phyloP scores from a whole-genome alignment of 768 basidiomycete genomes.

The Gautieria morchelliformis region DNA sequence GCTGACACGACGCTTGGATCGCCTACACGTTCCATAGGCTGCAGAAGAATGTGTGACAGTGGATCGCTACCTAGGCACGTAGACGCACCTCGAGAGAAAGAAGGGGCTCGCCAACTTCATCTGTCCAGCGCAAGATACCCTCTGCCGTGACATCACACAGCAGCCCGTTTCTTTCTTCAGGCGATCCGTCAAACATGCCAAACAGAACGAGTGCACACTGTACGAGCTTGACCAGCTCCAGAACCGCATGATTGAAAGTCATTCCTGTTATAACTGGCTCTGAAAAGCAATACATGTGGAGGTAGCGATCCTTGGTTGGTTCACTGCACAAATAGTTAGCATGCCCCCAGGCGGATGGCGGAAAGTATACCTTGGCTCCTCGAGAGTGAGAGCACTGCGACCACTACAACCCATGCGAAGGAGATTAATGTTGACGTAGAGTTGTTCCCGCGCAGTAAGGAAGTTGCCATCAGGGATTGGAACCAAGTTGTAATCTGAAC shows the following conservation, averaged over 20 bases:
- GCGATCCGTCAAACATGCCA: slow-evolving; percentile 42
- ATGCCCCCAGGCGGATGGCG: background rate
- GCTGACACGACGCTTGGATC: slow-evolving; percentile 67
- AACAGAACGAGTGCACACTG: slow-evolving; percentile 66
- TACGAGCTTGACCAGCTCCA: slow-evolving; percentile 67
- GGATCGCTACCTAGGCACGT: background rate
- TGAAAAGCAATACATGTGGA: slow-evolving; percentile 53
- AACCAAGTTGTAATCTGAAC: slow-evolving; percentile 80
- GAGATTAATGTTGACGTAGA: slow-evolving; percentile 76
- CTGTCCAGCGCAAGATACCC: slow-evolving; percentile 59
- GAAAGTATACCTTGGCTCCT: slow-evolving; percentile 52
- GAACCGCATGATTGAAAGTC: slow-evolving; percentile 54
- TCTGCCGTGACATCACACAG: slow-evolving; percentile 71
- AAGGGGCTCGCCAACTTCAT: slow-evolving; percentile 52
- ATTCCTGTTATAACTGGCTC: slow-evolving; percentile 27
- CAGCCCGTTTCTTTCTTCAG: slow-evolving; percentile 46
- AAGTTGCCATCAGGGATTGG: slow-evolving; percentile 67
- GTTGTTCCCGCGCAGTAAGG: slow-evolving; percentile 48
- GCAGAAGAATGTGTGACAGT: background rate
- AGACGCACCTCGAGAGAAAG: slow-evolving; percentile 47
- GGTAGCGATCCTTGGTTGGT: slow-evolving; percentile 72
- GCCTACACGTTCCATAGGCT: slow-evolving; percentile 65
- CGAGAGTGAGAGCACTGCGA: slow-evolving; percentile 66
- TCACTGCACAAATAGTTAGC: slow-evolving; percentile 35
- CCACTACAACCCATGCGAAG: slow-evolving; percentile 79